Conservation (phyloP, 148 eudicot species). For the Arbutus unedo region DNA sequence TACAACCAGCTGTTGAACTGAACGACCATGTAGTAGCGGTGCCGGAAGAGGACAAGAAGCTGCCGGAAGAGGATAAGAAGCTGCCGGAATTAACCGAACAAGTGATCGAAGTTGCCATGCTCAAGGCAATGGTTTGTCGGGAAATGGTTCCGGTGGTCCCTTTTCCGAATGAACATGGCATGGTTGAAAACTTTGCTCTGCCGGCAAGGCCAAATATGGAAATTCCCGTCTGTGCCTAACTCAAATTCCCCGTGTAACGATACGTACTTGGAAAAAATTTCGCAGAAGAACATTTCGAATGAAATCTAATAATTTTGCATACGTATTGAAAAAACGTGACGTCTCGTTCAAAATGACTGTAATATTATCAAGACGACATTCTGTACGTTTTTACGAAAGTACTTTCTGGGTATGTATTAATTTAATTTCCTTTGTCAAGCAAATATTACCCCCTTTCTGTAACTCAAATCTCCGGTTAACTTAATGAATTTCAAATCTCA, state of each 20-base stretch:
- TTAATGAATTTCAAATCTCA: too few relatives aligned
- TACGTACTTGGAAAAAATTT: not conserved
- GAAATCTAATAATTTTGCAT: not conserved
- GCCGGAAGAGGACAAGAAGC: not conserved
- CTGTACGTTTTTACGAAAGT: not conserved
- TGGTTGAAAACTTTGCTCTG: slow-evolving; percentile 19
- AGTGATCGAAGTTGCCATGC: slow-evolving; percentile 37
- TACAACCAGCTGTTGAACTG: not conserved
- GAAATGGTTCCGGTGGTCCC: slow-evolving; percentile 18
- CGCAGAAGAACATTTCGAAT: not conserved
- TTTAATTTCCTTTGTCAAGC: not conserved
- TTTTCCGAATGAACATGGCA: slow-evolving; percentile 11
- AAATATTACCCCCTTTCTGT: not conserved
- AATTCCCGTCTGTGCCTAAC: slow-evolving; percentile 5
- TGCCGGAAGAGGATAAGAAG: not conserved
- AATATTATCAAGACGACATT: not conserved
- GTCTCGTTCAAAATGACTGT: not conserved
- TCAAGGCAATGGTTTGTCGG: slow-evolving; percentile 21
- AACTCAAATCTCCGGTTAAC: not conserved
- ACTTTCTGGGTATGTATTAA: not conserved
- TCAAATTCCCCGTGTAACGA: not conserved
- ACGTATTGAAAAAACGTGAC: not conserved
- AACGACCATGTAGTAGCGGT: slow-evolving; percentile 3
- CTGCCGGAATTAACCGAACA: slow-evolving; percentile 23
- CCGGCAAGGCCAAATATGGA: slow-evolving; percentile 8